Evolutionary conservation across 108 stramenopile species (phyloP).

Genomic region (Cyclotella baltica): DNA sequence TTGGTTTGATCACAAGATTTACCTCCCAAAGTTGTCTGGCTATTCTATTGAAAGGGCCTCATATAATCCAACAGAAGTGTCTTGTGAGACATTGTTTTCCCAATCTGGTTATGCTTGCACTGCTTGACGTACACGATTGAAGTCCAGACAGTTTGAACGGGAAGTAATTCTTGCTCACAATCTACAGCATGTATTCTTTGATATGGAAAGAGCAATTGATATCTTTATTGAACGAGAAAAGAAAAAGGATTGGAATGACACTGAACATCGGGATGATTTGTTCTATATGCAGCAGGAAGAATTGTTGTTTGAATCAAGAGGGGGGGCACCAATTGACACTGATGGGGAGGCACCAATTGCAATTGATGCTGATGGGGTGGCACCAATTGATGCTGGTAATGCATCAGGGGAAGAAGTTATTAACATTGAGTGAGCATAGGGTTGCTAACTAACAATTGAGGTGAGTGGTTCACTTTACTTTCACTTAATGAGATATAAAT

Average conservation of each 20-base stretch:
- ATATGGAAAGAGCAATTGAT: constrained; percentile 8
- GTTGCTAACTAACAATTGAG: no score
- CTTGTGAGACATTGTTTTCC: constrained; percentile 22
- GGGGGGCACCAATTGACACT: no score
- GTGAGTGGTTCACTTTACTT: no score
- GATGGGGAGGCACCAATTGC: no score
- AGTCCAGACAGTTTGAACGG: constrained; percentile 3
- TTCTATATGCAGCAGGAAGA: constrained; percentile 13
- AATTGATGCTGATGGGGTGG: no score
- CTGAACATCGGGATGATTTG: constrained; percentile 5
- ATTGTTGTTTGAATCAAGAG: constrained; percentile 7
- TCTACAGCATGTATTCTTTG: constrained; percentile 16
- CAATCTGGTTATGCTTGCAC: constrained; percentile 15
- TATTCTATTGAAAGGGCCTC: constrained; percentile 15
- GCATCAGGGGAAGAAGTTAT: no score
- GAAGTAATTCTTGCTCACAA: constrained; percentile 18
- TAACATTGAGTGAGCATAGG: no score
- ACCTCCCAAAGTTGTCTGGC: constrained; percentile 16
- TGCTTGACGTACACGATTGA: neutral
- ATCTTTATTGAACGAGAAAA: neutral
- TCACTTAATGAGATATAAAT: no score
- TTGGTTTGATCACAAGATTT: constrained; percentile 14
- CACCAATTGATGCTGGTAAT: no score
- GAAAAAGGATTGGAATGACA: constrained; percentile 25
- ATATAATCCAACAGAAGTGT: constrained; percentile 20